Percentiles rank a stretch among this genome's conserved stretches.
Conservation (phyloP, 1,284 basidiomycete genomes). For the Ustilago crameri region DNA sequence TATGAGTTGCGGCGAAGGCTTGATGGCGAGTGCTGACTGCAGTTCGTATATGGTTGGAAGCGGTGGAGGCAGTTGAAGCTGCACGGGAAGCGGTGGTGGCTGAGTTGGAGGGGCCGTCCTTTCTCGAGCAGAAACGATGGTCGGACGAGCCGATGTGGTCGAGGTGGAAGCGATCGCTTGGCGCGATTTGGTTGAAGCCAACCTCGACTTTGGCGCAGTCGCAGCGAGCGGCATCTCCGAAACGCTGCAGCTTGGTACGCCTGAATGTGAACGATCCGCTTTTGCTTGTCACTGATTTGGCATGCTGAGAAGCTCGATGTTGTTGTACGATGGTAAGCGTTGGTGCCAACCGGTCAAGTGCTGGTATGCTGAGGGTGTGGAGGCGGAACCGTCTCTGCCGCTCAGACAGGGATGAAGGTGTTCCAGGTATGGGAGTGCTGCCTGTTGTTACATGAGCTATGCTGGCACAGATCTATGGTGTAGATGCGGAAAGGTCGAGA, state of each 20-base stretch:
- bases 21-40: conserved; percentile 13
- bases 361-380: too few relatives aligned
- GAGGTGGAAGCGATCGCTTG: conserved; percentile 30
- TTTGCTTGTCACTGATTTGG: not conserved
- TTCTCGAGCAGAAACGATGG: conserved; percentile 10
- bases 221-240: conserved; percentile 42
- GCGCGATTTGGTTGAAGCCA: conserved; percentile 27
- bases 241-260: not conserved
- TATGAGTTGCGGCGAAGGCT: conserved; percentile 21
- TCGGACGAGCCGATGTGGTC: conserved; percentile 23
- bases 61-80: conserved; percentile 28
- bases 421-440: too few relatives aligned
- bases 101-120: conserved; percentile 9
- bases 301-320: conserved; percentile 4
- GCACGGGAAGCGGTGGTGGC: conserved; percentile 6
- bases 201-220: conserved; percentile 29
- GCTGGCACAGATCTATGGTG: too few relatives aligned
- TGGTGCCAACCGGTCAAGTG: not conserved
- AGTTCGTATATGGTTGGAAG: conserved; percentile 34
- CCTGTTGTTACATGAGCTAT: too few relatives aligned
- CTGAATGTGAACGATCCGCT: not conserved
- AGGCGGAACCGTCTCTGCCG: too few relatives aligned
- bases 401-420: not conserved
- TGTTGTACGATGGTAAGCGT: not conserved
- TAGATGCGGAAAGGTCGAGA: too few relatives aligned